A percentile compares a stretch with the other conserved stretches of the same genome.
Conservation (phyloP, 768 basidiomycete species). For the Asterophora lycoperdoides region DNA sequence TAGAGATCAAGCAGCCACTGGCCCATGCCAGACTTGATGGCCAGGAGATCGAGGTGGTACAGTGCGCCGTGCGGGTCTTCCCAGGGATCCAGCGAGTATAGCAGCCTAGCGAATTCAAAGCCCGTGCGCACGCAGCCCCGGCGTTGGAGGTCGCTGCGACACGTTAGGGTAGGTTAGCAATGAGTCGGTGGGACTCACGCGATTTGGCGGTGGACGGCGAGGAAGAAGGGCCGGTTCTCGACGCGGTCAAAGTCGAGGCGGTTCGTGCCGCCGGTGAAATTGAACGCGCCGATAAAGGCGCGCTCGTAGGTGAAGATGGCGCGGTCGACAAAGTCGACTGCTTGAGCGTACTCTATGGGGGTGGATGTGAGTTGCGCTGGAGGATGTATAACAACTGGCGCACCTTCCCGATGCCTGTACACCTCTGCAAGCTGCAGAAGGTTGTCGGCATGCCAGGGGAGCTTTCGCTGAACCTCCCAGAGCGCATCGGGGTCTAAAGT, state of each 20-base stretch:
- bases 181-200: conserved; percentile 43
- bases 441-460: conserved; percentile 93
- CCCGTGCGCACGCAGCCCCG: conserved; percentile 86
- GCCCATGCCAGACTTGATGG: conserved; percentile 74
- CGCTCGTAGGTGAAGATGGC: conserved; percentile 92
- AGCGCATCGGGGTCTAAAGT: conserved; percentile 71
- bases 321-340: conserved; percentile 87
- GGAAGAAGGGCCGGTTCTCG: conserved; percentile 91
- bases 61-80: conserved; percentile 86
- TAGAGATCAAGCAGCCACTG: conserved; percentile 78
- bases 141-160: conserved; percentile 86
- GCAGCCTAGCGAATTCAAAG: conserved; percentile 86
- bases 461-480: conserved; percentile 65
- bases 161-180: background rate
- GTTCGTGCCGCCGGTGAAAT: conserved; percentile 73
- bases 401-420: conserved; percentile 84
- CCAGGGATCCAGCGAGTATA: conserved; percentile 81
- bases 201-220: conserved; percentile 80
- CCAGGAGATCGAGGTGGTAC: conserved; percentile 80
- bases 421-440: conserved; percentile 83
- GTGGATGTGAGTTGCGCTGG: background rate
- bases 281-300: conserved; percentile 83
- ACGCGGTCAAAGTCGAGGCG: conserved; percentile 87
- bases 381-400: conserved; percentile 3
- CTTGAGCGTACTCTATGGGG: conserved; percentile 67